Base-by-base conservation (phyloP, 805 yeast genomes). In the Hemisphaericaspora nanyangensis region DNA sequence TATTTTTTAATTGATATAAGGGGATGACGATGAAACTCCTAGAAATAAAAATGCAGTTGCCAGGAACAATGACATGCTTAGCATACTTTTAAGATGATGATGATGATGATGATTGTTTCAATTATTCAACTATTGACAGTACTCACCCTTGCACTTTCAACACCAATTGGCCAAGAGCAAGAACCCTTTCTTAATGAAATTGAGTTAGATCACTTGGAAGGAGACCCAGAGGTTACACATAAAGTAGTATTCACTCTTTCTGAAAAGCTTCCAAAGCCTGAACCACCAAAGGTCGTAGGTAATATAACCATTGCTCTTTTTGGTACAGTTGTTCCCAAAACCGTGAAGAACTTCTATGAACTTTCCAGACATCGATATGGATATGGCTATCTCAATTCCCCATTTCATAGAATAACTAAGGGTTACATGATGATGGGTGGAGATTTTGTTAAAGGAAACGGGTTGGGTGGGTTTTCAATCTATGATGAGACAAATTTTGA, bases 391-490 rank as follows among this genome's bases (percentile, higher is more conserved):
- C 77, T 79, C 59, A 77, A 75, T 56, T 80, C 87, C 32, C 76
- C 78, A 42, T 60, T 68, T 48, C 73, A 68, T 51, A 46, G 74
- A 15, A 51, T 67, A 17, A 57, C 68, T 16, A 42, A 54, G 36
- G 48, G 58, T 36, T 66, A 64, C 39, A 60, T 68, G 61, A 53
- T 68, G 20, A 73, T 68, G 38, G 66, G 68, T 7, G 74, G 74
- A 7, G 61, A 59, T 36, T 56, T 60, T 32, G 51, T 50, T 33
- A 24, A 31, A 17, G 52, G 82, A 58, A 79, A 83, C 63, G 96
- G 96, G 45, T 77, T 80, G 50, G 96, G 96, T 54, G 96, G 97
- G 54, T 76, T 77, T 62, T 81, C 88, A 27, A 82, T 84, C 56
- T 84, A 82, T 33, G 54, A 53, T 2, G 40, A 36, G 3, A 17